Percentiles rank a stretch among this genome's conserved stretches.
phyloP scores from a whole-genome alignment of 345 rosid species.

The Anastatica hierochuntica region DNA sequence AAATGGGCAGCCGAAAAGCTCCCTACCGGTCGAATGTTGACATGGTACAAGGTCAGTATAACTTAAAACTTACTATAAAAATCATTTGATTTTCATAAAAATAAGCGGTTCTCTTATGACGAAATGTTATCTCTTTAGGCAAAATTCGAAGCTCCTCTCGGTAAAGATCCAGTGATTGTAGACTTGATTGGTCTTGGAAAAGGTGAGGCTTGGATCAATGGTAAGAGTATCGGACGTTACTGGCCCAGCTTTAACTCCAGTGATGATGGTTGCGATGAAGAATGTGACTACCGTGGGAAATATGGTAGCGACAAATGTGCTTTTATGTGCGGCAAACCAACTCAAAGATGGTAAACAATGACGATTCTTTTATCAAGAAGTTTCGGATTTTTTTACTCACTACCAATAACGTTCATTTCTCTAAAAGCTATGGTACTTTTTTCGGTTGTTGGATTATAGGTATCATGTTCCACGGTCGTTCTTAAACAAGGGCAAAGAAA shows the following conservation, averaged over 20 bases:
- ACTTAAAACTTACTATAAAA: background rate
- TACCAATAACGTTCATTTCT: too few relatives aligned
- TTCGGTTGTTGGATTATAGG: too few relatives aligned
- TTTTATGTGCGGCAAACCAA: constrained; percentile 45
- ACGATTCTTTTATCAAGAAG: background rate
- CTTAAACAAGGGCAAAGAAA: constrained; percentile 23
- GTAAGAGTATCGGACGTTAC: constrained; percentile 53
- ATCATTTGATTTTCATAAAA: background rate
- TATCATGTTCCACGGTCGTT: constrained; percentile 47
- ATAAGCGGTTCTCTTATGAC: background rate
- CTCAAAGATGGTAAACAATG: constrained; percentile 56
- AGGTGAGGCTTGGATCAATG: constrained; percentile 71
- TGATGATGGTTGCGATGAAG: constrained; percentile 28
- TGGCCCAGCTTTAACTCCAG: constrained; percentile 43
- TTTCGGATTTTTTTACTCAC: background rate
- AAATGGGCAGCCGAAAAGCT: constrained; percentile 22
- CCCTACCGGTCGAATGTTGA: constrained; percentile 29
- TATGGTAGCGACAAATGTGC: constrained; percentile 27
- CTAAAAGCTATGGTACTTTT: background rate
- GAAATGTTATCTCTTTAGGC: constrained; percentile 28
- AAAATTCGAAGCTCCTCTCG: constrained; percentile 40
- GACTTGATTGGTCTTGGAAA: constrained; percentile 63
- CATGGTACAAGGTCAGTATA: constrained; percentile 57
- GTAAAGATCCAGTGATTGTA: constrained; percentile 54
- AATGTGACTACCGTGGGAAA: constrained; percentile 42